Conservation (phyloP, 805 yeast species). For the Ogataea methylovora region DNA sequence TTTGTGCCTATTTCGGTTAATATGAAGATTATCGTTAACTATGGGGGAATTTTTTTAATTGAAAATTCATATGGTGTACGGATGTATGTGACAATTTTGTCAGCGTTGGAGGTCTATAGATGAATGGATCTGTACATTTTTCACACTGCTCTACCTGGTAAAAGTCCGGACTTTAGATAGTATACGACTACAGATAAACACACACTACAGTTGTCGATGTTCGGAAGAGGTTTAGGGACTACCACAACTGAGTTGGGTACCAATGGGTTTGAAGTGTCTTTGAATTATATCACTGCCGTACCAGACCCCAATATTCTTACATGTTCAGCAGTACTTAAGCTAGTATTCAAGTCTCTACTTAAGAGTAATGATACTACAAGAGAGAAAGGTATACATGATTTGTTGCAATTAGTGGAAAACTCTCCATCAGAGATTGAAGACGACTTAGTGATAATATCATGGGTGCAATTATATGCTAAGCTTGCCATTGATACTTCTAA, state of each 20-base stretch:
- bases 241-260: constrained; percentile 16
- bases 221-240: constrained; percentile 10
- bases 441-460: constrained; percentile 48
- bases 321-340: constrained; percentile 39
- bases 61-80: no score
- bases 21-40: no score
- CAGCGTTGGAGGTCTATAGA: no score
- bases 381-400: constrained; percentile 66
- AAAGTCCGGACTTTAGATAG: no score
- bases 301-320: constrained; percentile 57
- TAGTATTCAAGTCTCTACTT: constrained; percentile 67
- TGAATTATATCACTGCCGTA: constrained; percentile 69
- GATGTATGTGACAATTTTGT: no score
- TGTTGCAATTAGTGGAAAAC: constrained; percentile 27
- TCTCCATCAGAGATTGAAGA: constrained; percentile 26
- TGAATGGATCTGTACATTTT: no score
- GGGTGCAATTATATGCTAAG: constrained; percentile 81
- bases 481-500: constrained; percentile 66
- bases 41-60: no score
- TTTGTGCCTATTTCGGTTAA: no score
- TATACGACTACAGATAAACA: no score
- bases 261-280: constrained; percentile 46
- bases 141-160: no score
- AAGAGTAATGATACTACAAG: constrained; percentile 82
- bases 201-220: no score